Base-by-base conservation (phyloP, 495 filamentous ascomycete genomes). In the Penicillium desertorum region DNA sequence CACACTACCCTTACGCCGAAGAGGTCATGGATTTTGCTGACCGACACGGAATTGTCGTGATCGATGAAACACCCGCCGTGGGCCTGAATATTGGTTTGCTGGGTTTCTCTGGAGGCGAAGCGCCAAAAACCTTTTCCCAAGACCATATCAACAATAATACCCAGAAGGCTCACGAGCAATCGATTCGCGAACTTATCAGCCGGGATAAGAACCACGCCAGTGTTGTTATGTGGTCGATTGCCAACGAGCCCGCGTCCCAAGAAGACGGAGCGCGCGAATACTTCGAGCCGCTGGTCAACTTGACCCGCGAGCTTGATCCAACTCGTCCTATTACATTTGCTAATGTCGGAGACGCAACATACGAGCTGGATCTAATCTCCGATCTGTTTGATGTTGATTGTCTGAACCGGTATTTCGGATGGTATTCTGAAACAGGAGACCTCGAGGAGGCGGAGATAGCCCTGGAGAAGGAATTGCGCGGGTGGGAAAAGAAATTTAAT, bases 1-100 rank as follows among this genome's bases (percentile, higher is more conserved):
- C 60, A 25, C 63, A 65, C 44, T 65, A 65, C 17, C 63, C 63
- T 0, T 65, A 65, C 47, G 63, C 63, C 1, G 63, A 65, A 23
- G 63, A 65, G 19, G 60, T 65, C 6, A 60, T 65, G 60, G 63
- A 65, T 1, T 65, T 60, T 30, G 57, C 56, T 3, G 56, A 58
- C 16, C 44, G 51, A 19, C 10, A 54, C 27, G 51, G 51, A 19
- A 54, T 54, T n/a, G 51, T 54, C 4, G 51, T 54, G 1, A 45
- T 54, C n/a, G 51, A 54, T 8, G 51, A 54, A 36, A 54, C 51
- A 30, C 51, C 51, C 20, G 51, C 51, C n/a, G 51, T 54, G 20
- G 51, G 51, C 2, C 27, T 54, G 12, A 54, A 54, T 20, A 25
- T 45, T 12, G 42, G 3, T 12, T 44, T 54, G 8, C 4, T 54